phyloP scores from a whole-genome alignment of 2,329 filamentous ascomycete species.

The Elsinoe arachidis region DNA sequence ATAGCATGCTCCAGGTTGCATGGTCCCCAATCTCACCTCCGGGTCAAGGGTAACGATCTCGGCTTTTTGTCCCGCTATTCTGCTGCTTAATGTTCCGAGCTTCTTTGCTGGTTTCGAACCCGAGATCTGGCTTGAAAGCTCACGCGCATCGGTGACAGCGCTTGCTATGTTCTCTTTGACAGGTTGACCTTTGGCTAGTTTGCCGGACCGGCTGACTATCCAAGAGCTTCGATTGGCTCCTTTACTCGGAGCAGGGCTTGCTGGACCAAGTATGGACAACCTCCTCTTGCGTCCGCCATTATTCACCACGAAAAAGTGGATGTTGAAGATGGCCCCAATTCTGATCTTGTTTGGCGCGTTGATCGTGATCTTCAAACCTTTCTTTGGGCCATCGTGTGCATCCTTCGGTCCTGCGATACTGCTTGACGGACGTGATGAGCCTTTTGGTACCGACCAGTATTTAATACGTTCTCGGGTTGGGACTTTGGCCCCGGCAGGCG shows the following conservation, averaged over 20 bases:
- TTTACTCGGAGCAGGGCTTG: background rate
- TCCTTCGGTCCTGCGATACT: background rate
- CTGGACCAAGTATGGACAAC: conserved; percentile 4
- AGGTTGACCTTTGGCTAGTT: background rate
- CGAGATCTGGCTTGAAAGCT: background rate
- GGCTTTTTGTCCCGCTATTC: background rate
- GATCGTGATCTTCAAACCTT: conserved; percentile 4
- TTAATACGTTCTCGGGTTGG: conserved; percentile 1
- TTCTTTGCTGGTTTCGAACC: background rate
- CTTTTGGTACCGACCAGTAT: conserved; percentile 6
- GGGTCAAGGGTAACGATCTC: conserved; percentile 4
- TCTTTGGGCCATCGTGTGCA: background rate
- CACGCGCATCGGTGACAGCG: background rate
- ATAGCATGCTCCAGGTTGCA: conserved; percentile 6
- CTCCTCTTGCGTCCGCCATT: background rate
- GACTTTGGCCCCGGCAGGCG: background rate
- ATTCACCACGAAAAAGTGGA: conserved; percentile 8
- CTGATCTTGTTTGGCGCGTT: background rate
- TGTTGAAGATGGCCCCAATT: background rate
- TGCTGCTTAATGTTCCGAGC: background rate
- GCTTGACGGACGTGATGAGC: background rate
- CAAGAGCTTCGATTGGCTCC: background rate
- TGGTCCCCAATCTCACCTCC: background rate
- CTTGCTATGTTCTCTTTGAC: background rate
- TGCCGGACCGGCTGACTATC: background rate